Base-by-base conservation (phyloP, 2,329 filamentous ascomycete genomes). In the Decorospora gaudefroyi region DNA sequence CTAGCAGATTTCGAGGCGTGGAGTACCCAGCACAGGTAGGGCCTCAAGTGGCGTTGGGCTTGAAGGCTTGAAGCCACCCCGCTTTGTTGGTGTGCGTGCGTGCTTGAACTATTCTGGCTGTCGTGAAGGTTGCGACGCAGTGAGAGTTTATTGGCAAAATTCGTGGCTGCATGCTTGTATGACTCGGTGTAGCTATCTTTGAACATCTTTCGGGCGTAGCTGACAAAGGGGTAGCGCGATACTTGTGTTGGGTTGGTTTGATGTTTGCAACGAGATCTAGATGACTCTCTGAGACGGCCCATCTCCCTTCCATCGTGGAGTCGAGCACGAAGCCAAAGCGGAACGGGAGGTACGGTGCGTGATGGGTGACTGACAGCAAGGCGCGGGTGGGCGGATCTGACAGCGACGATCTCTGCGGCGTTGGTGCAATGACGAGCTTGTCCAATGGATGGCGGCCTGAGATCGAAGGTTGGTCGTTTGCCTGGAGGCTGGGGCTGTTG, bases 311-410 rank as follows among this genome's bases (percentile, higher is more conserved):
- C 22, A 27, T 19, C 21, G 38, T 34, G 37, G 30, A 41, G 38
- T 27, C 22, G 26, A 23, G n/a, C n/a, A n/a, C n/a, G n/a, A 39
- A 37, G n/a, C 19, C n/a, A 19, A 32, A 29, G 43, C 38, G 43
- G 43, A 46, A 46, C 43, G 43, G 43, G 43, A 46, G 43, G 43
- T 46, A 46, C 43, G 43, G 43, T 42, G 32, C 43, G 43, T 22
- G 22, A 21, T 36, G 38, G 28, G 33, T 42, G 32, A 42, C 15
- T 42, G 38, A 35, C 38, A 42, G 23, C n/a, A 23, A 46, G 29
- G 33, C 30, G 16, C 38, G 43, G 43, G 35, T 31, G 35, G 27
- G 32, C 38, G 38, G 43, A 31, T 28, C 32, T 42, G 43, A 37
- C 43, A 46, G 38, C 36, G 32, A 33, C 23, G 18, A 23, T n/a